Evolutionary conservation across 441 rosid species (phyloP).

Genomic region (Populus tomentosa): DNA sequence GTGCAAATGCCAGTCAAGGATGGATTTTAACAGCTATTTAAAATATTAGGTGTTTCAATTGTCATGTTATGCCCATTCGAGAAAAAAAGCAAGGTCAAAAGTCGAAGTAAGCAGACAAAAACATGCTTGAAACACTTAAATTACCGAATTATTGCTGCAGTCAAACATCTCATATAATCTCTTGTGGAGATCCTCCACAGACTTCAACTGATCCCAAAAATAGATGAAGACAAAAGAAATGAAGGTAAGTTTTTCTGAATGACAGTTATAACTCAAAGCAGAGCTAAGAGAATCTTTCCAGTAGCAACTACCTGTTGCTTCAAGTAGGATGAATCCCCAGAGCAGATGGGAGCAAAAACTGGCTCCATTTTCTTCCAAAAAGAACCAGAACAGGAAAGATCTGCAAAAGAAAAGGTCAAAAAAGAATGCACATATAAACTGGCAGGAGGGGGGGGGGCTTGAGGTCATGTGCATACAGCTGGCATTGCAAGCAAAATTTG

Average conservation of each 20-base stretch:
- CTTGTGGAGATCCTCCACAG: constrained; percentile 24
- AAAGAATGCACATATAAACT: not conserved
- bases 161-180: constrained; percentile 21
- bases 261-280: not conserved
- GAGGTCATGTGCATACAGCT: constrained; percentile 35
- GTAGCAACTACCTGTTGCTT: constrained; percentile 41
- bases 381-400: constrained; percentile 38
- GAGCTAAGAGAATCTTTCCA: constrained; percentile 6
- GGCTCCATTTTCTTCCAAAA: constrained; percentile 57
- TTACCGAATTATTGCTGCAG: constrained; percentile 19
- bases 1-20: not conserved
- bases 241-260: not conserved
- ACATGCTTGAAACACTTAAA: not conserved
- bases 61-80: not conserved
- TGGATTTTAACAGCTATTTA: not conserved
- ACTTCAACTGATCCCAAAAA: constrained; percentile 31
- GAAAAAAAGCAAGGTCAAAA: not conserved
- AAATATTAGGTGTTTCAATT: not conserved
- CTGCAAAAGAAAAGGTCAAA: constrained; percentile 27
- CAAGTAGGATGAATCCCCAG: constrained; percentile 38
- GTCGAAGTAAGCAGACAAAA: not conserved
- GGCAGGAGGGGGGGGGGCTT: not conserved
- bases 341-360: constrained; percentile 32
- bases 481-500: constrained; percentile 44
- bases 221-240: constrained; percentile 2